Evolutionary conservation across 768 basidiomycete genomes (phyloP), one percentile per base, ranked within the genome.

Genomic region (Pulveroboletus frians): DNA sequence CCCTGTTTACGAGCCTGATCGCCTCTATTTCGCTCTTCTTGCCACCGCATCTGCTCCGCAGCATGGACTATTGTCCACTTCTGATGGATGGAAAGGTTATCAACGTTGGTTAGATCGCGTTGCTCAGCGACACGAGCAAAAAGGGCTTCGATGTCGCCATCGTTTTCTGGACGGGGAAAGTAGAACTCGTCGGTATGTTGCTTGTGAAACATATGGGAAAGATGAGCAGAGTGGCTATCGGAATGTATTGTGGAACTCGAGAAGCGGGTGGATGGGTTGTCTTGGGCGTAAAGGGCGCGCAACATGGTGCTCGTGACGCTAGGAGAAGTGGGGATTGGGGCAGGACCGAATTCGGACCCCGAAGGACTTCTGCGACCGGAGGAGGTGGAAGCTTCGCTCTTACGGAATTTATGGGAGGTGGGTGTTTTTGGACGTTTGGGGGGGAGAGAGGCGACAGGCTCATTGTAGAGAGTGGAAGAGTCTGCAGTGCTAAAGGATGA

Each of bases 11-110:
- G 78, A 18, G 74, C 68, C 57, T 83, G 80, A 48, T 82, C 80
- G 53, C 83, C 79, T 57, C 81, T 76, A 53, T 73, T 76, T 59
- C 78, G 81, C 57, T 84, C 83, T 40, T 85, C 82, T 57, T 79
- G 81, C 84, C 87, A 92, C 37, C 86, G 78, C 46, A 85, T 75
- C 47, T 86, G 84, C 58, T 88, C 86, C 56, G 89, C 85, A 50
- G 81, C 88, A 63, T 85, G 79, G 6, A 99, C 86, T 63, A 98
- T 80, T 55, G 76, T 75, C 94, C 95, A 99, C 70, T 97, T 97
- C 66, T 91, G 89, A 27, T 91, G 86, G 20, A 88, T 76, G 14
- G 79, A 59, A 49, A 90, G 71, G 51, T 76, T 69, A 9, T 80
- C 78, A 23, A 85, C 68, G 21, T 81, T 79, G 10, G 69, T 76